Evolutionary conservation across 441 rosid genomes (phyloP), one percentile per base, ranked within the genome.

Genomic region (Corymbia citriodora): DNA sequence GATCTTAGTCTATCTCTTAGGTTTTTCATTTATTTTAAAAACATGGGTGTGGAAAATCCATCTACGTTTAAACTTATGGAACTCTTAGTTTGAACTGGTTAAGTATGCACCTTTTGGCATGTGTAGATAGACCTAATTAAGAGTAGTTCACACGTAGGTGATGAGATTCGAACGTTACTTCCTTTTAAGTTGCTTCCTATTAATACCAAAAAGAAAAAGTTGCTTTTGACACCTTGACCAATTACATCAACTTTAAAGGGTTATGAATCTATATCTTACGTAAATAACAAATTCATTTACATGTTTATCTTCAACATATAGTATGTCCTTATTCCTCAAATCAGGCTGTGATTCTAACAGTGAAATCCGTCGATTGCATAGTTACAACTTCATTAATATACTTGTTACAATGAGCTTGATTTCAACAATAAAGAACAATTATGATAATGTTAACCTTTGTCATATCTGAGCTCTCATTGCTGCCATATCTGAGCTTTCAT

Each of bases 91-190:
- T 19, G 49, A 72, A 72, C 7, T 0, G 25, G 49, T 36, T 72
- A 19, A 72, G 82, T 36, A 5, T 0, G 23, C 27, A 19, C 49
- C 8, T 19, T 36, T 72, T 5, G 7, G 9, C 49, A 72, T 36
- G 49, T 19, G 15, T 3, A 33, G 2, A 6, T 70, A 33, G 14
- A 70, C 48, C 0, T 9, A 5, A 36, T 23, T 36, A 10, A 72
- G 7, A 36, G 15, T 19, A 72, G 12, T 19, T 74, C 0, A 15
- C 16, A 74, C 0, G 2, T 5, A 6, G 5, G 21, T 74, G 3
- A 40, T 74, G 29, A 40, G 50, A 40, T 40, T 11, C 7, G 2
- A 74, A 19, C 0, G 29, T 9, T 1, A 21, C 9, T 29, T 45
- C 16, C 29, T 40, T 16, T 12, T 72, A 19, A 36, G 18, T n/a